Base-by-base conservation (phyloP, 345 rosid genomes). In the Noccaea caerulescens region DNA sequence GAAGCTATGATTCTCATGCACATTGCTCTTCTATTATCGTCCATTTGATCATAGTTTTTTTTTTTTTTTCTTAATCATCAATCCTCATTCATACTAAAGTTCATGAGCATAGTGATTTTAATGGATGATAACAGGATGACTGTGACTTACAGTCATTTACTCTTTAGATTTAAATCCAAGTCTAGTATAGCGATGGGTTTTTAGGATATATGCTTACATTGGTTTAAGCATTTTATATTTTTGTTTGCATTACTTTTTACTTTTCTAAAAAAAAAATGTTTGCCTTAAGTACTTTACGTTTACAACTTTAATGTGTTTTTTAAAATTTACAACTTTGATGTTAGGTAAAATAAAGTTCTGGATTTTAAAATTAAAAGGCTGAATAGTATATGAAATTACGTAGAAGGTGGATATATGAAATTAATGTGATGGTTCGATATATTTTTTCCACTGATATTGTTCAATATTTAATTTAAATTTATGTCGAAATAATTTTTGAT, bases 1-100 rank as follows among this genome's bases (percentile, higher is more conserved):
- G 30, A 5, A 42, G 53, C 76, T 66, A 51, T 69, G 81, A 79
- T 68, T 79, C 72, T 71, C 77, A 76, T 73, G 72, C 68, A 70
- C 66, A 56, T 75, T 45, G 55, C 36, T 46, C 58, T 74, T 60
- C 69, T 55, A 62, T 62, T 60, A 62, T 68, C 56, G 53, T 67
- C 63, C 50, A 13, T 63, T 34, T 34, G 3, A 13, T 25, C 8
- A 20, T 41, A 53, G 10, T 41, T 13, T 20, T 42, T 41, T 5
- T 9, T 34, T 20, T n/a, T 1, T 2, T 37, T 20, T 20, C 10
- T 38, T 1, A 13, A 23, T n/a, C 63, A 58, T 58, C 63, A 41
- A 50, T 61, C 76, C 36, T 68, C 32, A 45, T 3, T 59, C 27
- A 33, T 11, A 50, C 10, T 4, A 1, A 52, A 52, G 50, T 8